These are phyloP conservation scores for Xylaria bambusicola DNA, from an alignment of 495 filamentous ascomycete genomes.

Conservation along the genomic window DNA sequence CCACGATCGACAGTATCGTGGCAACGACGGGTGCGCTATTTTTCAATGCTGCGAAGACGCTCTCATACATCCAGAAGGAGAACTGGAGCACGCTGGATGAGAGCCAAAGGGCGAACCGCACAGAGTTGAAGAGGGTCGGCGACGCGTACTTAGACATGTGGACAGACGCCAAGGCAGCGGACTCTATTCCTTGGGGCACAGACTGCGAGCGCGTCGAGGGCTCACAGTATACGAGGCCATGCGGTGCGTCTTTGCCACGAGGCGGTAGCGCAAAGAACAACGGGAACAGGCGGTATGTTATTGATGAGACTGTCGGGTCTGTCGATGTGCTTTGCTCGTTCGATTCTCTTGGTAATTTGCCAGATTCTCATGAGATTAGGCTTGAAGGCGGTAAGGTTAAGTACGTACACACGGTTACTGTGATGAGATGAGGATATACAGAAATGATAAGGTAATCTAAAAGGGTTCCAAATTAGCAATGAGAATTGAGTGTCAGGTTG, in stretches of 20 bases:
- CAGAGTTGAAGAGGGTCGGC: constrained; percentile 43
- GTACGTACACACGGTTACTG: constrained; percentile 48
- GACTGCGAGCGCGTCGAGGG: constrained; percentile 52
- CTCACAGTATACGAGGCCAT: constrained; percentile 39
- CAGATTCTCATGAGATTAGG: constrained; percentile 52
- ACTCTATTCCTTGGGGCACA: constrained; percentile 49
- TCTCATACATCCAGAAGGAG: constrained; percentile 44
- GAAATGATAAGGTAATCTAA: no score
- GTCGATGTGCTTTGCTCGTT: constrained; percentile 52
- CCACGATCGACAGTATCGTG: constrained; percentile 47
- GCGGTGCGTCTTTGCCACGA: constrained; percentile 39
- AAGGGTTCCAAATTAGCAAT: no score
- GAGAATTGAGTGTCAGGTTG: no score
- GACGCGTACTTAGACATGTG: constrained; percentile 55
- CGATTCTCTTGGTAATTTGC: constrained; percentile 43
- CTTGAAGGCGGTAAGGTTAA: constrained; percentile 47
- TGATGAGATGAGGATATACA: constrained; percentile 6
- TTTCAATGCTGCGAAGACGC: constrained; percentile 48
- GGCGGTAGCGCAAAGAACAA: constrained; percentile 44
- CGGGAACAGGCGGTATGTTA: constrained; percentile 50
- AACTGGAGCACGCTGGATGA: constrained; percentile 40
- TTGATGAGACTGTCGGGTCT: constrained; percentile 49
- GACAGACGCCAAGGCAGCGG: constrained; percentile 46
- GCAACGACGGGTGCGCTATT: constrained; percentile 50
- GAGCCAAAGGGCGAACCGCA: constrained; percentile 31